These are phyloP conservation scores for Rhododendron vialii DNA, from an alignment of 148 eudicot genomes.

Conservation along the genomic window DNA sequence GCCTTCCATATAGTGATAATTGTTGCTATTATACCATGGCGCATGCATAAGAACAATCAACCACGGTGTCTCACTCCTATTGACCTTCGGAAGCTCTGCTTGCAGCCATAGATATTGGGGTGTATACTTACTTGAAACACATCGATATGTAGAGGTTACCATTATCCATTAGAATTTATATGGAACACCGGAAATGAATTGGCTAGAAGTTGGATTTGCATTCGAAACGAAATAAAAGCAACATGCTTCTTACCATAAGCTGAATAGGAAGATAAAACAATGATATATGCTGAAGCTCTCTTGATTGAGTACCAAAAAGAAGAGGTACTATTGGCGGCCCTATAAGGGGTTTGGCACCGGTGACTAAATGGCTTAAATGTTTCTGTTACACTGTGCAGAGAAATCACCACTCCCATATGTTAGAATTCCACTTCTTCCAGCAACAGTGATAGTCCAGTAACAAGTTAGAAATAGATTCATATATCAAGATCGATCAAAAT, in stretches of 20 bases:
- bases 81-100: conserved; percentile 20
- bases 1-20: conserved; percentile 33
- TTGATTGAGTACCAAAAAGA: conserved; percentile 47
- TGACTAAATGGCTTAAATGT: conserved; percentile 45
- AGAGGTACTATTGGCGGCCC: conserved; percentile 35
- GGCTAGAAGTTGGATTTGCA: neutral
- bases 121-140: conserved; percentile 24
- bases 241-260: conserved; percentile 25
- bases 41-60: conserved; percentile 34
- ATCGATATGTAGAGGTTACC: neutral
- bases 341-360: conserved; percentile 37
- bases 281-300: conserved; percentile 38
- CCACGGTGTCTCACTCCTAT: conserved; percentile 40
- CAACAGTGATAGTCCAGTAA: neutral
- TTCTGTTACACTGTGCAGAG: conserved; percentile 35
- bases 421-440: neutral
- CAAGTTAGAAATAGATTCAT: neutral
- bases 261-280: conserved; percentile 39
- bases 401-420: neutral
- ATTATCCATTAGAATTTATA: no score
- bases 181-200: neutral
- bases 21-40: conserved; percentile 31
- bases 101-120: conserved; percentile 32
- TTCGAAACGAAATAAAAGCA: neutral
- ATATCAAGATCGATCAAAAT: neutral